Evolutionary conservation across 2,329 filamentous ascomycete genomes (phyloP), one percentile per base, ranked within the genome.

Genomic region (Nigrospora sphaerica): DNA sequence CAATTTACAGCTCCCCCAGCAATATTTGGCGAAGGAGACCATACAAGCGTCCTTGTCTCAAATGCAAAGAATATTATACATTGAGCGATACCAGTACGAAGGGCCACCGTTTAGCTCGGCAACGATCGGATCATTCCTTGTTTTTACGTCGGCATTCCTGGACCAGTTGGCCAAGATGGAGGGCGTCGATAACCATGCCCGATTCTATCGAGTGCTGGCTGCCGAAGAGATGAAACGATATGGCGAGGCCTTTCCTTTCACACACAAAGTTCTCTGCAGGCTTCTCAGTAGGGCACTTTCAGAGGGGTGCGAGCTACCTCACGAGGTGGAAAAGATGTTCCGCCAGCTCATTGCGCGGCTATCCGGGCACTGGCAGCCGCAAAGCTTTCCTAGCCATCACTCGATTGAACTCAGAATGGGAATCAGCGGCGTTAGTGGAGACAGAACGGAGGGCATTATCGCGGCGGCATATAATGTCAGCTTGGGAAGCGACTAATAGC

Each of bases 61-160:
- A 36, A 32, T 45, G 36, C 34, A 19, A n/a, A 34, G 43, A 23
- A 36, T 45, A 16, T 17, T 45, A 18, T 32, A 39, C 28, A 45
- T 33, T 9, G 35, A 45, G 36, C 43, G 36, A 3, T 45, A 45
- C 36, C 43, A 36, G 18, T 45, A 31, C 36, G 43, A 38, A 23
- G 43, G 43, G 16, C 43, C 43, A 18, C 43, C 43, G 14, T 45
- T 39, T 18, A 45, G 34, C 28, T 45, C 35, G 16, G 39, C 36
- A 23, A 45, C 43, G 34, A 33, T 45, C 12, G 43, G 43, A 11
- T 39, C 43, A n/a, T 17, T 45, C 16, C 43, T 39, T 14, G n/a
- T 45, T 13, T 39, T 45, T 19, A 45, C 43, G 7, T 45, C 35
- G 13, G 19, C 43, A 6, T 13, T 45, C 12, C 16, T 45, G 0